Percentiles rank a stretch among this genome's conserved stretches.
These are phyloP conservation scores for Syzygium malaccense DNA, from an alignment of 441 rosid species.

Conservation along the genomic window DNA sequence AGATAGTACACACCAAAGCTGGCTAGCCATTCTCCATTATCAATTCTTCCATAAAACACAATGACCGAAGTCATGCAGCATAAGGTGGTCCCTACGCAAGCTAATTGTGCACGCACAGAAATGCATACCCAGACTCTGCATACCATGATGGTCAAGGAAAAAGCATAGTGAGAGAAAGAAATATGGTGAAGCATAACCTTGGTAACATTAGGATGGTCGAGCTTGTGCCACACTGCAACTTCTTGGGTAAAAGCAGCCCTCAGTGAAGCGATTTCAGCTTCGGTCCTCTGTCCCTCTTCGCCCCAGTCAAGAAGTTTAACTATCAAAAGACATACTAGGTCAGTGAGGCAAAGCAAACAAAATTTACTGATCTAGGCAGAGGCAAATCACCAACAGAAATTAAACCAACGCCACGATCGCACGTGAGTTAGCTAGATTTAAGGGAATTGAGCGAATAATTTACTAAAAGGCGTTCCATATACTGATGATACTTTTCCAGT, in stretches of 20 bases:
- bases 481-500: background rate
- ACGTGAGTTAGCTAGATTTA: background rate
- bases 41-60: background rate
- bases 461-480: background rate
- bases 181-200: conserved; percentile 38
- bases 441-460: background rate
- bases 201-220: conserved; percentile 93
- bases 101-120: background rate
- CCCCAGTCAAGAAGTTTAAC: conserved; percentile 99
- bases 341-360: conserved; percentile 1
- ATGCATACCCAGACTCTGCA: background rate
- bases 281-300: conserved; percentile 93
- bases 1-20: background rate
- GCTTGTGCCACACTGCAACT: conserved; percentile 97
- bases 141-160: background rate
- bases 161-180: background rate
- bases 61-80: background rate
- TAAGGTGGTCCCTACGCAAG: background rate
- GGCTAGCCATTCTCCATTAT: background rate
- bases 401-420: background rate
- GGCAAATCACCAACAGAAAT: background rate
- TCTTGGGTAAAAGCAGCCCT: conserved; percentile 85
- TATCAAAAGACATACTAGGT: conserved; percentile 10
- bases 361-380: background rate
- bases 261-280: conserved; percentile 70